These are phyloP conservation scores for Fennellomyces sp. DNA, from an alignment of 371 early-diverging fungal genomes.

Conservation along the genomic window DNA sequence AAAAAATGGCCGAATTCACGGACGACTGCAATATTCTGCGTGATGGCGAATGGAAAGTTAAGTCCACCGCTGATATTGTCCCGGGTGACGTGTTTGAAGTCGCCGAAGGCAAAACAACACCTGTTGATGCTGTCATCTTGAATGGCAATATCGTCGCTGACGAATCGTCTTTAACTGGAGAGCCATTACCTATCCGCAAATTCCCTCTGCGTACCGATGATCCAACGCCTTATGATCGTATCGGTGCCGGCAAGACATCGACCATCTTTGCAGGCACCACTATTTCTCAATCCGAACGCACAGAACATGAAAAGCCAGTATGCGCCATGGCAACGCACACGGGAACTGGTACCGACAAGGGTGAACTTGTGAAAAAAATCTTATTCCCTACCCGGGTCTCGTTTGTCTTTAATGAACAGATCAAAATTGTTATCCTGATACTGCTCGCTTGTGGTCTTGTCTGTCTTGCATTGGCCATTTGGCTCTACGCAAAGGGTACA, in stretches of 20 bases:
- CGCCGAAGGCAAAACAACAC: slow-evolving; percentile 49
- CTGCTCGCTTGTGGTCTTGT: slow-evolving; percentile 59
- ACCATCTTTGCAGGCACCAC: slow-evolving; percentile 58
- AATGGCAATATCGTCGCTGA: slow-evolving; percentile 73
- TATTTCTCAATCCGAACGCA: slow-evolving; percentile 46
- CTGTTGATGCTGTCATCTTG: slow-evolving; percentile 73
- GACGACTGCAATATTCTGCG: slow-evolving; percentile 54
- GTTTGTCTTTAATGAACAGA: slow-evolving; percentile 70
- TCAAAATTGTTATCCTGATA: slow-evolving; percentile 67
- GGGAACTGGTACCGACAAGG: slow-evolving; percentile 76
- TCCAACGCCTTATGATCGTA: slow-evolving; percentile 28
- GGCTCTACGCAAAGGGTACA: slow-evolving; percentile 45
- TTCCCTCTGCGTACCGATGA: slow-evolving; percentile 48
- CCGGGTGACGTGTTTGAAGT: slow-evolving; percentile 78
- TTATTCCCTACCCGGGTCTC: slow-evolving; percentile 65
- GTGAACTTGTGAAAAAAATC: slow-evolving; percentile 76
- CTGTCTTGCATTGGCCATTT: slow-evolving; percentile 54
- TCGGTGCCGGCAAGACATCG: slow-evolving; percentile 54
- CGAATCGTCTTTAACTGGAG: slow-evolving; percentile 73
- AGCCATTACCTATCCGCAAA: slow-evolving; percentile 66
- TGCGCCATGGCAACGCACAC: slow-evolving; percentile 69
- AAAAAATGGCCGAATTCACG: slow-evolving; percentile 66
- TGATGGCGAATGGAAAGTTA: slow-evolving; percentile 57
- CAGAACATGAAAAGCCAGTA: slow-evolving; percentile 31
- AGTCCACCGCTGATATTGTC: slow-evolving; percentile 61